A percentile compares a stretch with the other conserved stretches of the same genome.
Evolutionary conservation across 176 grass and related monocot species (phyloP).

Genomic region (Zoysia pacifica): DNA sequence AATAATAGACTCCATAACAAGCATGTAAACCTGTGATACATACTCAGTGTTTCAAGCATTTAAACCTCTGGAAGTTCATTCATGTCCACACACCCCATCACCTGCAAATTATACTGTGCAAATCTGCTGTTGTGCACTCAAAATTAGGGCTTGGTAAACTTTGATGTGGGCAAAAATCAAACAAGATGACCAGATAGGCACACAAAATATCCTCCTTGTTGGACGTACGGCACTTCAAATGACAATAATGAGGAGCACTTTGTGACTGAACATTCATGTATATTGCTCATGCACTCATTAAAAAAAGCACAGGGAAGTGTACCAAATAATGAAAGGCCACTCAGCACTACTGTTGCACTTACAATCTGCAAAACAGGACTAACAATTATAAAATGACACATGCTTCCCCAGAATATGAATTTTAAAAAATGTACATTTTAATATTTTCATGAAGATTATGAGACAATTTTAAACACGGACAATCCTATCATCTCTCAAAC

Average conservation of each 20-base stretch:
- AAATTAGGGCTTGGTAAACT: constrained; percentile 32
- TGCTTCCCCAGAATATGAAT: not conserved
- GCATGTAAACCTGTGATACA: constrained; percentile 40
- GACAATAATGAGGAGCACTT: constrained; percentile 18
- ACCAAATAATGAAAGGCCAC: constrained; percentile 1
- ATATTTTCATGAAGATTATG: not conserved
- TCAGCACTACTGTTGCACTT: not conserved
- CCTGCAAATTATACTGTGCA: constrained; percentile 41
- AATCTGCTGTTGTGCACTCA: constrained; percentile 30
- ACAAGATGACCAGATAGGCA: constrained; percentile 44
- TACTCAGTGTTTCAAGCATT: constrained; percentile 40
- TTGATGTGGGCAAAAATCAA: constrained; percentile 42
- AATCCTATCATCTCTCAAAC: constrained; percentile 1
- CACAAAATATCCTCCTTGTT: constrained; percentile 24
- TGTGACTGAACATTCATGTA: constrained; percentile 29
- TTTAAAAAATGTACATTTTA: not conserved
- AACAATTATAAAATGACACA: constrained; percentile 22
- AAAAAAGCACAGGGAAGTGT: constrained; percentile 27
- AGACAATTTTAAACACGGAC: constrained; percentile 10
- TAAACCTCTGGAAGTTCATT: constrained; percentile 42
- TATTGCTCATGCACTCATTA: constrained; percentile 19
- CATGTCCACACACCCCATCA: constrained; percentile 36
- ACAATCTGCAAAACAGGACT: not conserved
- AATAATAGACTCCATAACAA: constrained; percentile 35
- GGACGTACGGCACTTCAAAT: constrained; percentile 25